Evolutionary conservation across 2,329 filamentous ascomycete genomes (phyloP).

Genomic region (Phialophora macrospora): DNA sequence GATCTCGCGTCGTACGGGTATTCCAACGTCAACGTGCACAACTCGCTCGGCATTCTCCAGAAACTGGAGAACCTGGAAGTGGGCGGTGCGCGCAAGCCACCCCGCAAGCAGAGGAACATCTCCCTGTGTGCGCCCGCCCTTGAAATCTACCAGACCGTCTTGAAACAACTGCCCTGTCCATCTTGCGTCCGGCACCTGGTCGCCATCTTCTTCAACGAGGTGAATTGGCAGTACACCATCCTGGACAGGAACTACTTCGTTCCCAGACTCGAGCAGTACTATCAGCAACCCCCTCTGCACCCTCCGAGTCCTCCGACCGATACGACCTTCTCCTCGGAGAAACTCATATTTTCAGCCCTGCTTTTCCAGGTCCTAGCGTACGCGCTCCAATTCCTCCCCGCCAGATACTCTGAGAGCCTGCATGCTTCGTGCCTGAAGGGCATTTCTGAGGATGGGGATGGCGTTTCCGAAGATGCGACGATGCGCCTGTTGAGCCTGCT

Average conservation of each 20-base stretch:
- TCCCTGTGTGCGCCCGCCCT: conserved; percentile 8
- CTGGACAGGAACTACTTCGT: conserved; percentile 22
- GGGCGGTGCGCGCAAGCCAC: conserved; percentile 3
- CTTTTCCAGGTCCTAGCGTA: conserved; percentile 19
- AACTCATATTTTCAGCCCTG: conserved; percentile 18
- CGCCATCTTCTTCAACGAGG: conserved; percentile 19
- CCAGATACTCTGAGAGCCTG: conserved; percentile 2
- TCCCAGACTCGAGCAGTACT: conserved; percentile 14
- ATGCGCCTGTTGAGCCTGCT: conserved; percentile 18
- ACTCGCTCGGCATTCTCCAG: conserved; percentile 19
- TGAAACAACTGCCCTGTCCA: conserved; percentile 18
- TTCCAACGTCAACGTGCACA: conserved; percentile 24
- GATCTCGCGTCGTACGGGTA: conserved; percentile 23
- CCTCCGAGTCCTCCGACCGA: background rate
- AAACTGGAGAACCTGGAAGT: conserved; percentile 21
- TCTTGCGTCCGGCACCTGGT: conserved; percentile 19
- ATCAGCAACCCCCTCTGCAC: conserved; percentile 5
- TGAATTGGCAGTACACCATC: conserved; percentile 26
- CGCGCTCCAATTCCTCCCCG: conserved; percentile 19
- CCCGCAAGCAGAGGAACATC: conserved; percentile 11
- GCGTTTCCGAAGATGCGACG: background rate
- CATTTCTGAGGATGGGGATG: conserved; percentile 15
- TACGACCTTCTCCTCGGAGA: conserved; percentile 14
- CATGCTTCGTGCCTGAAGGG: conserved; percentile 20
- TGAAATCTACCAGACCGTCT: conserved; percentile 20